These are phyloP conservation scores for Teratosphaeria viscida DNA, from an alignment of 2,329 filamentous ascomycete genomes.

Conservation along the genomic window DNA sequence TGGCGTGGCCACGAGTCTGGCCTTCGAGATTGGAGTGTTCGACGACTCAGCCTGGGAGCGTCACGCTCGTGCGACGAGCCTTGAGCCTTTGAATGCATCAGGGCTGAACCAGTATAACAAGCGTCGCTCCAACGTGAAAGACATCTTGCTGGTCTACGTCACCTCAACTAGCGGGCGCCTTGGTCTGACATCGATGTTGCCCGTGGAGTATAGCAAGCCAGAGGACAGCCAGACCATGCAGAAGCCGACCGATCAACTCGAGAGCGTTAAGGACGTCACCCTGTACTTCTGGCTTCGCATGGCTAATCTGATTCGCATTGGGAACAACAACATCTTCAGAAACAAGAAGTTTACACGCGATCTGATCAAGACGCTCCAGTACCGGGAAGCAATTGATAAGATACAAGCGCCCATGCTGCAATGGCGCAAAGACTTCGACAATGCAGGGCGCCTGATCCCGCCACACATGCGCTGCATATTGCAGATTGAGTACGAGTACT, in stretches of 20 bases:
- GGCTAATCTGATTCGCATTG: slow-evolving; percentile 81
- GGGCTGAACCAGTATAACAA: slow-evolving; percentile 69
- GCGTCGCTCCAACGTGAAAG: slow-evolving; percentile 70
- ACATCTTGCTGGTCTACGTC: slow-evolving; percentile 79
- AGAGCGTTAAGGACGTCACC: slow-evolving; percentile 42
- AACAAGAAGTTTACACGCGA: slow-evolving; percentile 80
- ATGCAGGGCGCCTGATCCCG: slow-evolving; percentile 41
- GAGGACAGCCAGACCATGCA: slow-evolving; percentile 24
- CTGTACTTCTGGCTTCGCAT: slow-evolving; percentile 88
- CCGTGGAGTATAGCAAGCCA: slow-evolving; percentile 35
- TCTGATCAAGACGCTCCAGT: slow-evolving; percentile 76
- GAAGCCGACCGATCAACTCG: slow-evolving; percentile 16
- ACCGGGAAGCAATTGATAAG: slow-evolving; percentile 68
- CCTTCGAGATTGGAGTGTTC: slow-evolving; percentile 91
- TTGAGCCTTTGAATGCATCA: slow-evolving; percentile 27
- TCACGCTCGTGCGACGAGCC: slow-evolving; percentile 41
- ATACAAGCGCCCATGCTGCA: slow-evolving; percentile 68
- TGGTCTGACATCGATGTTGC: slow-evolving; percentile 89
- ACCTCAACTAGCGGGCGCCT: slow-evolving; percentile 88
- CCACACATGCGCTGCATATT: slow-evolving; percentile 62
- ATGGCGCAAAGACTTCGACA: slow-evolving; percentile 75
- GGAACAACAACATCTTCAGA: slow-evolving; percentile 79
- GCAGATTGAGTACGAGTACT: slow-evolving; percentile 91
- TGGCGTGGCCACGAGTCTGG: slow-evolving; percentile 78
- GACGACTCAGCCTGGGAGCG: slow-evolving; percentile 60